Base-by-base conservation (phyloP, 306 rosid genomes). In the Prunus mume region DNA sequence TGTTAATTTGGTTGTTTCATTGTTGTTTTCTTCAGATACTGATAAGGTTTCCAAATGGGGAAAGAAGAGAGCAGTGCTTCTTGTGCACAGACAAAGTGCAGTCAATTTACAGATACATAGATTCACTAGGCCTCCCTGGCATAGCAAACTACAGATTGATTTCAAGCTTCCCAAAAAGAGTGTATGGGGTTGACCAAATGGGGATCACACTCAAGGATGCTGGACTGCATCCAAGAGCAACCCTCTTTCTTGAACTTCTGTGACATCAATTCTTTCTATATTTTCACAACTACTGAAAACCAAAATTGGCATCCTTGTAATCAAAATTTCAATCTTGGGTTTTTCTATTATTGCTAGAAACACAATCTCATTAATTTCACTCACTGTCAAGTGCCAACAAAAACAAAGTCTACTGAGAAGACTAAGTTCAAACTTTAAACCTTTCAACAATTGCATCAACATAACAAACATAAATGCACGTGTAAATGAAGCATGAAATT, bases 31-130 rank as follows among this genome's bases (percentile, higher is more conserved):
- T 65, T 51, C 88, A 88, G 92, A 89, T 89, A 62, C 47, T 80
- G 74, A 80, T 93, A 80, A 89, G 98, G 89, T 91, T 93, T 84
- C 95, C 98, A 63, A 93, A 91, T 30, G 95, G 98, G 0, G 95
- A 93, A 85, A 93, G 91, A 79, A 88, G 90, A 80, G 91, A 91
- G 84, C 90, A 84, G 46, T 84, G 78, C 51, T 93, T 93, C 66
- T 71, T 74, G 78, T 51, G 87, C 87, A 83, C 79, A 43, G 98
- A 93, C 76, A 91, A 88, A 80, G 74, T 89, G 66, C 87, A 91
- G 30, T 79, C 91, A 46, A 83, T 93, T 69, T 93, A 89, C 82
- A 75, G 90, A 65, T 89, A 81, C 84, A 83, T 93, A 0, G 85
- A 91, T 76, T 91, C 98, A 69, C 64, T 93, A 70, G 83, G 85